Evolutionary conservation across 2,329 filamentous ascomycete genomes (phyloP).

Genomic region (Calonectria montana): DNA sequence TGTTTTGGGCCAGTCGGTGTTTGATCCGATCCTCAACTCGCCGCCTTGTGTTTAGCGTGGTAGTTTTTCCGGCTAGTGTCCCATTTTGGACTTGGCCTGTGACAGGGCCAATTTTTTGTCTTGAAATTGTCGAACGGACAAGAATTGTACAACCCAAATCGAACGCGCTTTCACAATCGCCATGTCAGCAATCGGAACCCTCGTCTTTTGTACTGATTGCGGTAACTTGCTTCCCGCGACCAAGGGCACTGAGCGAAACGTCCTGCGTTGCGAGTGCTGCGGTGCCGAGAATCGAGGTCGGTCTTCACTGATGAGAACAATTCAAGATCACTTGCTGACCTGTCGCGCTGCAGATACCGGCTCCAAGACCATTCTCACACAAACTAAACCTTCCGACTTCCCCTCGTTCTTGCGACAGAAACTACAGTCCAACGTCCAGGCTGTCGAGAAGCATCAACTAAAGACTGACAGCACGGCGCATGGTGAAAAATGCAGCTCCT

Average conservation of each 20-base stretch:
- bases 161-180: slow-evolving; percentile 33
- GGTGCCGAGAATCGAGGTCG: slow-evolving; percentile 85
- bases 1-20: slow-evolving; percentile 35
- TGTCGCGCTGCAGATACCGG: slow-evolving; percentile 68
- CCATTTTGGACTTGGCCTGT: slow-evolving; percentile 34
- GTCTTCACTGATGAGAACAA: slow-evolving; percentile 29
- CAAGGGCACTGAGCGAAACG: slow-evolving; percentile 79
- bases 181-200: slow-evolving; percentile 91
- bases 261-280: slow-evolving; percentile 87
- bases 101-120: slow-evolving; percentile 42
- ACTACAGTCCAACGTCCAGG: slow-evolving; percentile 84
- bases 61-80: slow-evolving; percentile 45
- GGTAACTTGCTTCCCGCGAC: slow-evolving; percentile 89
- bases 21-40: slow-evolving; percentile 38
- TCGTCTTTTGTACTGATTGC: slow-evolving; percentile 94
- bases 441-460: slow-evolving; percentile 80
- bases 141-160: slow-evolving; percentile 15
- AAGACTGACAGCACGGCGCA: slow-evolving; percentile 76
- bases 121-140: slow-evolving; percentile 28
- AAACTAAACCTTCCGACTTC: slow-evolving; percentile 90
- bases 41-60: slow-evolving; percentile 38
- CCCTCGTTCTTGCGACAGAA: slow-evolving; percentile 91
- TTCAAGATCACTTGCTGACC: slow-evolving; percentile 27
- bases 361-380: slow-evolving; percentile 80
- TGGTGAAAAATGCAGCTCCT: slow-evolving; percentile 78